A percentile compares a stretch with the other conserved stretches of the same genome.
Conservation (phyloP, 2,329 filamentous ascomycete genomes). For the Arthrobotrys musiformis region DNA sequence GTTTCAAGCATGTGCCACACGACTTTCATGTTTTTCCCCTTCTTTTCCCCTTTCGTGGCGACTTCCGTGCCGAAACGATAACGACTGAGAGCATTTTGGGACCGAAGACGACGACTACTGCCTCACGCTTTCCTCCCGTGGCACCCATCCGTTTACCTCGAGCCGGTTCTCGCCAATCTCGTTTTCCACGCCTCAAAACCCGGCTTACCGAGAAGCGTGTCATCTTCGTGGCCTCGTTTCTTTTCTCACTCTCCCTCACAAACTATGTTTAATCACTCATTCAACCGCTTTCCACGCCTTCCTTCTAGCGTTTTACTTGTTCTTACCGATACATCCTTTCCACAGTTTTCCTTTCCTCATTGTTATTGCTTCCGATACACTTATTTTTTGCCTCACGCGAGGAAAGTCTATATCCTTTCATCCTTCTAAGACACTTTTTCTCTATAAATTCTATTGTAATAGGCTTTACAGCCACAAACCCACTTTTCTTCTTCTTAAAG, state of each 20-base stretch:
- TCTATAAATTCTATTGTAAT: constrained; percentile 41
- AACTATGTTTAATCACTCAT: constrained; percentile 52
- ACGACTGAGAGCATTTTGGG: constrained; percentile 26
- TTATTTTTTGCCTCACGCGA: constrained; percentile 41
- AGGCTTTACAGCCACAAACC: constrained; percentile 26
- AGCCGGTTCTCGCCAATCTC: constrained; percentile 48
- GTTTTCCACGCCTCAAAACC: constrained; percentile 27
- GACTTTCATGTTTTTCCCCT: constrained; percentile 41
- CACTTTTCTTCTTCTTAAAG: constrained; percentile 2
- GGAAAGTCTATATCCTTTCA: constrained; percentile 38
- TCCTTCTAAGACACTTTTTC: constrained; percentile 19
- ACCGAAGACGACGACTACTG: constrained; percentile 28
- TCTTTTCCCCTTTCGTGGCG: constrained; percentile 36
- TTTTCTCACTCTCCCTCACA: constrained; percentile 39
- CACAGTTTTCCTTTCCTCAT: not conserved
- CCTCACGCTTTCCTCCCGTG: constrained; percentile 55
- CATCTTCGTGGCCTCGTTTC: constrained; percentile 17
- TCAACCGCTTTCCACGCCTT: constrained; percentile 47
- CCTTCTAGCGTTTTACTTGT: not conserved
- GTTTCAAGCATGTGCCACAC: constrained; percentile 46
- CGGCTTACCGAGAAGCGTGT: constrained; percentile 33
- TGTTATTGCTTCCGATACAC: not conserved
- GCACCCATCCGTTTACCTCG: constrained; percentile 44
- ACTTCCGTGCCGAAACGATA: constrained; percentile 33
- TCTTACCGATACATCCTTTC: constrained; percentile 17